Conservation (phyloP, 1,139 yeast genomes). For the Debaryomycetaceae sp. region DNA sequence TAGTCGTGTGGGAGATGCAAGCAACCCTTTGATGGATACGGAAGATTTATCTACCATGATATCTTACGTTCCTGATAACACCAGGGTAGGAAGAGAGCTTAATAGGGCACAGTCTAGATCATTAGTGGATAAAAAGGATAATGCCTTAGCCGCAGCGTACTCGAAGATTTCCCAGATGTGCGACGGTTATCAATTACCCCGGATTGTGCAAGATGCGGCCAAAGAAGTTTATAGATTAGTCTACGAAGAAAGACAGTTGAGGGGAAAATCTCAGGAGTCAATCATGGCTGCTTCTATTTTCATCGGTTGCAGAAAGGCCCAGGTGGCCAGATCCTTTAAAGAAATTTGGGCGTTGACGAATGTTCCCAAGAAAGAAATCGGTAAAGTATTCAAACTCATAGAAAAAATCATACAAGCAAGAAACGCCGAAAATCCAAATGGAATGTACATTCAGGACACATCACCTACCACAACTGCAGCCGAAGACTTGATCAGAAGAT, state of each 20-base stretch:
- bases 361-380: conserved; percentile 93
- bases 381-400: conserved; percentile 81
- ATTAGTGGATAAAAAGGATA: conserved; percentile 82
- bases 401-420: conserved; percentile 70
- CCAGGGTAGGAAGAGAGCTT: conserved; percentile 77
- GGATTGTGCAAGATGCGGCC: conserved; percentile 95
- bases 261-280: conserved; percentile 91
- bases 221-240: conserved; percentile 93
- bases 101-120: conserved; percentile 87
- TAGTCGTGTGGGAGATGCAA: conserved; percentile 98
- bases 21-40: conserved; percentile 90
- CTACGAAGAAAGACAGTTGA: conserved; percentile 79
- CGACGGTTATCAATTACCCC: conserved; percentile 93
- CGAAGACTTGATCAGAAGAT: conserved; percentile 91
- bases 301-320: conserved; percentile 92
- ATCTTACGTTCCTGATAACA: conserved; percentile 77
- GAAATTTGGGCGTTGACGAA: conserved; percentile 95
- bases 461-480: conserved; percentile 86
- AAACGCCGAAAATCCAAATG: conserved; percentile 45
- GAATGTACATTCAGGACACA: conserved; percentile 44
- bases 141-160: conserved; percentile 84
- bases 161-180: conserved; percentile 93
- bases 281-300: conserved; percentile 96
- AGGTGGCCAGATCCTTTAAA: conserved; percentile 91
- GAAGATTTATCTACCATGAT: conserved; percentile 92